Percentiles rank a stretch among this genome's conserved stretches.
phyloP scores from a whole-genome alignment of 257 asterid genomes.

The Salvia splendens region DNA sequence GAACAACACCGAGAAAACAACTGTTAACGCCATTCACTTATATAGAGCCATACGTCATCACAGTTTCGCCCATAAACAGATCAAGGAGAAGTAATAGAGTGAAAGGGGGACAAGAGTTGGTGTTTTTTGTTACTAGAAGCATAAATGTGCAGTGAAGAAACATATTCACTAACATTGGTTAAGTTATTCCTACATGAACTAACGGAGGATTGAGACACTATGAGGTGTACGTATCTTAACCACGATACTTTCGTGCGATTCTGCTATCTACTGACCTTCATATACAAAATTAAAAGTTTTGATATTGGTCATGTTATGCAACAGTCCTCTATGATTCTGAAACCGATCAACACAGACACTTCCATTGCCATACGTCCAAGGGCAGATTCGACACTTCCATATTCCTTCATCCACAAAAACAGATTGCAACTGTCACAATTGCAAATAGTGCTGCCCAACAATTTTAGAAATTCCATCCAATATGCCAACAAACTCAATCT shows the following conservation, averaged over 20 bases:
- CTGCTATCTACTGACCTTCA: constrained; percentile 64
- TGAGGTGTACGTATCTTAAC: constrained; percentile 21
- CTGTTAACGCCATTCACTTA: not conserved
- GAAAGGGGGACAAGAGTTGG: too few species aligned
- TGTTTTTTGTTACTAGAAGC: too few species aligned
- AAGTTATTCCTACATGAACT: not conserved
- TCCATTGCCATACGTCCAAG: constrained; percentile 70
- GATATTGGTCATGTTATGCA: constrained; percentile 63
- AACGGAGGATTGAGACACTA: not conserved
- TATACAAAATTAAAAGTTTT: constrained; percentile 52
- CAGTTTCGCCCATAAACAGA: too few species aligned
- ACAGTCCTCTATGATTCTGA: constrained; percentile 58
- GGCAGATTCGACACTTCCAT: constrained; percentile 95
- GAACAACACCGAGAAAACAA: not conserved
- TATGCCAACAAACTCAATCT: constrained; percentile 15
- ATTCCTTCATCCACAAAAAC: constrained; percentile 70
- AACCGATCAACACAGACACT: constrained; percentile 53
- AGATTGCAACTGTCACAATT: constrained; percentile 40
- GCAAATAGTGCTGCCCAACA: constrained; percentile 40
- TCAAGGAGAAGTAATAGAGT: too few species aligned
- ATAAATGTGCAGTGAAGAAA: too few species aligned
- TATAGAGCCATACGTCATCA: too few species aligned
- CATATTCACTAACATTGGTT: too few species aligned
- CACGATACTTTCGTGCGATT: constrained; percentile 24
- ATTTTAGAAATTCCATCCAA: constrained; percentile 14